A percentile compares a stretch with the other conserved stretches of the same genome.
phyloP scores from a whole-genome alignment of 768 basidiomycete genomes.

The Trametes cubensis region DNA sequence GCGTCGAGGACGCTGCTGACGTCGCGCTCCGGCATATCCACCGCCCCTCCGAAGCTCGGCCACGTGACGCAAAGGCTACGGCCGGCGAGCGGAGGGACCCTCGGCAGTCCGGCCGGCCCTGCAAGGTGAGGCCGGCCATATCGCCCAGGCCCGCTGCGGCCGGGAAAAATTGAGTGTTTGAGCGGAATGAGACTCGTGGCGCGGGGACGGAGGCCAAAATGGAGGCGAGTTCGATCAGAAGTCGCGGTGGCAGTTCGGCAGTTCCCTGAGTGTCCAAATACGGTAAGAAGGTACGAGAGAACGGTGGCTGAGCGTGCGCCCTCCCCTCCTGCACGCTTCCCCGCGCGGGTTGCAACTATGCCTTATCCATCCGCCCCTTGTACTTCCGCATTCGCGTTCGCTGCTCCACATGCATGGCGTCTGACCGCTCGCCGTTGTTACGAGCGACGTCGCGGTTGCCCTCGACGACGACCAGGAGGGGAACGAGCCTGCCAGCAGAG shows the following conservation, averaged over 20 bases:
- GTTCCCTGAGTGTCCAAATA: neutral
- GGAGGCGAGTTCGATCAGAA: conserved; percentile 15
- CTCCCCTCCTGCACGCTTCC: conserved; percentile 1
- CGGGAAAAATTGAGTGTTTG: neutral
- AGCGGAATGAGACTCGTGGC: neutral
- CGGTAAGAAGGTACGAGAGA: conserved; percentile 17
- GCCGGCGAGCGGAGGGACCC: neutral
- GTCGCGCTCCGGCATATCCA: conserved; percentile 12
- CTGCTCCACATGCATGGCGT: too few species aligned
- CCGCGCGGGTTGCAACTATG: conserved; percentile 11
- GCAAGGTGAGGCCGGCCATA: too few species aligned
- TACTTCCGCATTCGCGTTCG: conserved; percentile 6
- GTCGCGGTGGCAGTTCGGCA: conserved; percentile 14
- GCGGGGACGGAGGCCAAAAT: conserved; percentile 5
- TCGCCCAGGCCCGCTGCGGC: too few species aligned
- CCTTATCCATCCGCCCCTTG: conserved; percentile 18
- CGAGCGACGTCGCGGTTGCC: conserved; percentile 5
- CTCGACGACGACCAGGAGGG: conserved; percentile 1
- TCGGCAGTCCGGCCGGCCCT: too few species aligned
- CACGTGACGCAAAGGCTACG: neutral
- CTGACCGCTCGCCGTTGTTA: conserved; percentile 2
- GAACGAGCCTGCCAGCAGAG: neutral
- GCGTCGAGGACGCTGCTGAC: conserved; percentile 14
- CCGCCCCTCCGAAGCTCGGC: neutral
- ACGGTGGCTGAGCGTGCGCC: neutral